A percentile compares a stretch with the other conserved stretches of the same genome.
Conservation (phyloP, 495 filamentous ascomycete species). For the Xylaria sp. region DNA sequence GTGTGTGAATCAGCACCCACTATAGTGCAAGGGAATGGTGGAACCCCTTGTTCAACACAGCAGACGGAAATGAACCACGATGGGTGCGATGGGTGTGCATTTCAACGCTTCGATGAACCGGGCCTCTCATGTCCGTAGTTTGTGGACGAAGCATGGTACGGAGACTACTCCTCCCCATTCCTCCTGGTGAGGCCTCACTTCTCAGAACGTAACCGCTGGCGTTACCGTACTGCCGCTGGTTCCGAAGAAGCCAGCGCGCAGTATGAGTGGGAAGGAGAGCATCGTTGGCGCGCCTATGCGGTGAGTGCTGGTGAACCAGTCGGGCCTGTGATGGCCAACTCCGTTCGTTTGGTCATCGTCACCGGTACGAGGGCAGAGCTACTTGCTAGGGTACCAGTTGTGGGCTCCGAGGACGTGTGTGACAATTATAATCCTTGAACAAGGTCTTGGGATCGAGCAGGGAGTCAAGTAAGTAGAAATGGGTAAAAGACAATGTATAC, state of each 20-base stretch:
- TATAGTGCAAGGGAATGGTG: slow-evolving; percentile 18
- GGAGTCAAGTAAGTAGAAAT: slow-evolving; percentile 2
- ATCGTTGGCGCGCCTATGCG: not conserved
- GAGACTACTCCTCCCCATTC: slow-evolving; percentile 9
- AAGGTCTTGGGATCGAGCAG: slow-evolving; percentile 10
- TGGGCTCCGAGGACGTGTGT: slow-evolving; percentile 18
- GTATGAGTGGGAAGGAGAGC: not conserved
- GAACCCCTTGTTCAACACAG: slow-evolving; percentile 18
- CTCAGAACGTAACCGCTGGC: not conserved
- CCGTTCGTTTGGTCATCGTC: slow-evolving; percentile 14
- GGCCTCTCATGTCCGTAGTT: slow-evolving; percentile 2
- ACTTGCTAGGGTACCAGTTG: slow-evolving; percentile 17
- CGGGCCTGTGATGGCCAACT: slow-evolving; percentile 13
- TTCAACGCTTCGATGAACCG: slow-evolving; percentile 1
- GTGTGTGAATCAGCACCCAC: slow-evolving; percentile 21
- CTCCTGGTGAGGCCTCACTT: not conserved
- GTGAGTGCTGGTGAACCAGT: not conserved
- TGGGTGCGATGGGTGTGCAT: slow-evolving; percentile 22
- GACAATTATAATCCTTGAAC: slow-evolving; percentile 23
- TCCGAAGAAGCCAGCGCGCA: slow-evolving; percentile 14
- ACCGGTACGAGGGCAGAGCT: slow-evolving; percentile 16
- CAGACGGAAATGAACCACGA: slow-evolving; percentile 6
- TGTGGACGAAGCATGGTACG: slow-evolving; percentile 1
- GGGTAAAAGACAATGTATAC: slow-evolving; percentile 11
- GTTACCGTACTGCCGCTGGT: not conserved